Percentiles rank a stretch among this genome's conserved stretches.
These are phyloP conservation scores for Gnaphalium uliginosum DNA, from an alignment of 129 eudicot species.

Conservation along the genomic window DNA sequence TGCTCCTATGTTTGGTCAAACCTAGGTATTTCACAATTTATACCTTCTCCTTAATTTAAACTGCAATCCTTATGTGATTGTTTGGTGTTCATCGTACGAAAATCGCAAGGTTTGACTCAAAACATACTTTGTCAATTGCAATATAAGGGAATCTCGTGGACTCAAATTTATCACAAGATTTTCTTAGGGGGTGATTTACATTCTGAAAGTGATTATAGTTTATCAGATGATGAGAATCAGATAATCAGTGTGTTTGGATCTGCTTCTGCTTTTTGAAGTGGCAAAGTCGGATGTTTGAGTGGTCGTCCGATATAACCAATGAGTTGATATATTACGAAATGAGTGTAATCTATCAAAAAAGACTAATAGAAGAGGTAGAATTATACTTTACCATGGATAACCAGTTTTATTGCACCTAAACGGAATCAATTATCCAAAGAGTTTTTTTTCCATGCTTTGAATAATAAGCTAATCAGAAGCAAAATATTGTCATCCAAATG, in stretches of 20 bases:
- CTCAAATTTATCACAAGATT: not conserved
- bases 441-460: no score
- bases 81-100: conserved; percentile 3
- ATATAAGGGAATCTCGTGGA: conserved; percentile 4
- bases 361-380: not conserved
- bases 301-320: no score
- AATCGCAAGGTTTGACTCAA: not conserved
- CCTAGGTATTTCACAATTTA: conserved; percentile 57
- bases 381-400: not conserved
- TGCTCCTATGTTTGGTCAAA: conserved; percentile 91
- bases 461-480: not conserved
- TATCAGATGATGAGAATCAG: no score
- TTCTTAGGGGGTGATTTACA: not conserved
- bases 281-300: no score
- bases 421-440: not conserved
- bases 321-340: no score
- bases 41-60: not conserved
- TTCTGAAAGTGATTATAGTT: no score
- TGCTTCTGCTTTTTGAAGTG: no score
- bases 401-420: not conserved
- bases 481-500: not conserved
- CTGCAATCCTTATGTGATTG: not conserved
- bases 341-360: no score
- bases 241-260: no score
- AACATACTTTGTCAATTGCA: not conserved